These are phyloP conservation scores for Neurospora sp. DNA, from an alignment of 2,329 filamentous ascomycete genomes.

Conservation along the genomic window DNA sequence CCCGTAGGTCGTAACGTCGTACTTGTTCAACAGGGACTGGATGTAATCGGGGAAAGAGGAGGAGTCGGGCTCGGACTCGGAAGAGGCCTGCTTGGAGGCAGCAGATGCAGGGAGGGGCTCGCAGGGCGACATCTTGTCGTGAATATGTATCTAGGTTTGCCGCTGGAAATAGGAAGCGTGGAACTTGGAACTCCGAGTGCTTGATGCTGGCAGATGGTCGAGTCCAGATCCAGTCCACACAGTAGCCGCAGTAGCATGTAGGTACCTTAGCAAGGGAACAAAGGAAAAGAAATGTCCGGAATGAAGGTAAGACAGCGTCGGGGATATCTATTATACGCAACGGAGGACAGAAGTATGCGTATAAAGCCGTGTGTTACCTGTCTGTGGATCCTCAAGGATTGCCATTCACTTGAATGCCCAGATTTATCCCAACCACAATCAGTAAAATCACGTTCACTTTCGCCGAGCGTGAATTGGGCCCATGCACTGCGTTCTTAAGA, in stretches of 20 bases:
- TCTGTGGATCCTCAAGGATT: neutral
- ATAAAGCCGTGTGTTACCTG: neutral
- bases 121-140: constrained; percentile 11
- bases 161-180: neutral
- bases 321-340: neutral
- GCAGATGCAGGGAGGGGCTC: constrained; percentile 2
- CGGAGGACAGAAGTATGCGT: neutral
- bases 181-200: neutral
- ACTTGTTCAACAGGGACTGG: constrained; percentile 7
- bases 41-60: neutral
- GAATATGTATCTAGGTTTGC: neutral
- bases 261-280: neutral
- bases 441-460: neutral
- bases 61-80: neutral
- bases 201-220: neutral
- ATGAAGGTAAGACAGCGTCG: neutral
- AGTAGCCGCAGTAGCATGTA: neutral
- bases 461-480: neutral
- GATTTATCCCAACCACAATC: neutral
- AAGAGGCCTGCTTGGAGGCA: neutral
- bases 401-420: neutral
- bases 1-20: constrained; percentile 39
- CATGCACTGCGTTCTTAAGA: neutral
- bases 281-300: neutral
- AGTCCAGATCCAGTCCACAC: neutral